Conservation (phyloP, 495 filamentous ascomycete species). For the Articulospora tetracladia region DNA sequence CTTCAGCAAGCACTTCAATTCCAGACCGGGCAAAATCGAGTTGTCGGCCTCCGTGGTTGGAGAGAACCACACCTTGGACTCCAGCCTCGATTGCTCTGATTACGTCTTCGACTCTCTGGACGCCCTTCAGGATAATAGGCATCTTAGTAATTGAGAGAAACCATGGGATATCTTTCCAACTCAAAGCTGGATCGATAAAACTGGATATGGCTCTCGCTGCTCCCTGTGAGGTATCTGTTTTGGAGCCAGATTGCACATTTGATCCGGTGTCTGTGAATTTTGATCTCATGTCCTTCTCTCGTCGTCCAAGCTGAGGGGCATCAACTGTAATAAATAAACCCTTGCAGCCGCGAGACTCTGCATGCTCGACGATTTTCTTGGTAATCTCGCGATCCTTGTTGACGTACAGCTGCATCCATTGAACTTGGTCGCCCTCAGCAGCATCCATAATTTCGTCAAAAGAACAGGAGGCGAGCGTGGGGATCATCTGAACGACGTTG, state of each 20-base stretch:
- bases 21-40: constrained; percentile 88
- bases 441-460: constrained; percentile 98
- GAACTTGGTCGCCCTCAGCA: constrained; percentile 71
- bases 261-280: constrained; percentile 88
- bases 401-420: constrained; percentile 98
- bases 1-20: constrained; percentile 93
- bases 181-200: constrained; percentile 90
- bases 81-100: constrained; percentile 77
- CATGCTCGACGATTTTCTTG: constrained; percentile 83
- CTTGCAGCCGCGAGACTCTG: constrained; percentile 89
- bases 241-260: constrained; percentile 69
- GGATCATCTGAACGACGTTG: constrained; percentile 94
- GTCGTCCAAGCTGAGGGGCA: constrained; percentile 88
- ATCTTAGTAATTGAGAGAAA: constrained; percentile 89
- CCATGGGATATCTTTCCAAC: constrained; percentile 95
- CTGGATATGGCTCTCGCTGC: constrained; percentile 86
- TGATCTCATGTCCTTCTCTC: constrained; percentile 92
- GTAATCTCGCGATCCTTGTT: constrained; percentile 96
- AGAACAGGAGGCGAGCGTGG: constrained; percentile 93
- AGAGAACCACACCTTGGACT: constrained; percentile 89
- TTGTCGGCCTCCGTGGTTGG: constrained; percentile 97
- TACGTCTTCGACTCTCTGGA: constrained; percentile 94
- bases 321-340: constrained; percentile 98
- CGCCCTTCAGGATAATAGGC: constrained; percentile 96
- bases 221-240: constrained; percentile 82